phyloP scores from a whole-genome alignment of 208 protist genomes.

The Wallacemonas sp. region DNA sequence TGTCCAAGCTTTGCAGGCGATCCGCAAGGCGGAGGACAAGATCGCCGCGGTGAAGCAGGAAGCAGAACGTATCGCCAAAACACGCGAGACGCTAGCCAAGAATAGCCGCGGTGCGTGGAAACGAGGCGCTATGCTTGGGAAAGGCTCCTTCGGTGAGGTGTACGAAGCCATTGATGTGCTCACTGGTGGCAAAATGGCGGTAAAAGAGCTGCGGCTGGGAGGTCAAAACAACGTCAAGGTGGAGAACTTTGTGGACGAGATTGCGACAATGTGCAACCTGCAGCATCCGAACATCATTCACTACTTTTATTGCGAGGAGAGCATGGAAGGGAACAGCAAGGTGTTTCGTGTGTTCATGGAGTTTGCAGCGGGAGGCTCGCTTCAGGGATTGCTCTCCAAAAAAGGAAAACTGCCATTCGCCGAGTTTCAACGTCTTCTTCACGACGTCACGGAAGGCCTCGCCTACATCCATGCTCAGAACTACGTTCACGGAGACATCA shows the following conservation, averaged over 20 bases:
- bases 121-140: constrained; percentile 75
- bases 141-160: constrained; percentile 83
- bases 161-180: constrained; percentile 84
- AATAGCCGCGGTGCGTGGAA: constrained; percentile 85
- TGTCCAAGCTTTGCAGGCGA: constrained; percentile 69
- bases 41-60: constrained; percentile 74
- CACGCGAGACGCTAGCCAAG: constrained; percentile 76
- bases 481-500: constrained; percentile 93
- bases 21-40: constrained; percentile 78
- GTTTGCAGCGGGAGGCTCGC: constrained; percentile 79
- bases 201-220: constrained; percentile 82
- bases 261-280: constrained; percentile 89
- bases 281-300: constrained; percentile 94
- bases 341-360: constrained; percentile 91
- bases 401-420: constrained; percentile 65
- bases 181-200: constrained; percentile 88
- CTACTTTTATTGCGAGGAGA: constrained; percentile 93
- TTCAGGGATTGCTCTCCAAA: constrained; percentile 61
- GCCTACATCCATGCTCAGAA: constrained; percentile 91
- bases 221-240: constrained; percentile 58
- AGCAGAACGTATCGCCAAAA: constrained; percentile 65
- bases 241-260: constrained; percentile 82
- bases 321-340: constrained; percentile 32
- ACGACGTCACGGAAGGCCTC: constrained; percentile 81
- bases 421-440: constrained; percentile 64